Evolutionary conservation across 768 basidiomycete species (phyloP).

Genomic region (Agaricus blazei): DNA sequence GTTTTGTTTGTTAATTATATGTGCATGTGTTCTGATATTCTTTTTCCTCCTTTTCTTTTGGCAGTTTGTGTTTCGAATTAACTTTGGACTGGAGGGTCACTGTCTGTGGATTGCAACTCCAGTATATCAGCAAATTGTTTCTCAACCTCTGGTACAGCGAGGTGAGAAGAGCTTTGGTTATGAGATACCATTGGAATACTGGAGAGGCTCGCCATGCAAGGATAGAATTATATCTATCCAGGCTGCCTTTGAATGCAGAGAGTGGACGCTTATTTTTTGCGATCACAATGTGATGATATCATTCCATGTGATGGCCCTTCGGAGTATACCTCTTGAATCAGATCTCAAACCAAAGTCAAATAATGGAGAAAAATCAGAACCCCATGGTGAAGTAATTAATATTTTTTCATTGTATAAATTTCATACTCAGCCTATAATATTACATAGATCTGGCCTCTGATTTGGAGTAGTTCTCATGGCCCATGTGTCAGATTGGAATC

Average conservation of each 20-base stretch:
- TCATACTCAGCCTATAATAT: background rate
- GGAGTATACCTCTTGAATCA: background rate
- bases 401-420: background rate
- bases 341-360: too few relatives aligned
- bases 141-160: background rate
- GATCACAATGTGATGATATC: conserved; percentile 13
- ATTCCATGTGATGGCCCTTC: conserved; percentile 12
- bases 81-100: background rate
- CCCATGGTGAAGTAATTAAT: background rate
- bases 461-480: too few relatives aligned
- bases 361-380: too few relatives aligned
- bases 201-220: background rate
- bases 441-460: too few relatives aligned
- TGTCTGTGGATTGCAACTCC: background rate
- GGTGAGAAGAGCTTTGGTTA: background rate
- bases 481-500: background rate
- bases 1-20: too few relatives aligned
- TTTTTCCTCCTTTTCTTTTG: background rate
- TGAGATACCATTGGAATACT: background rate
- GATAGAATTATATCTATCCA: background rate
- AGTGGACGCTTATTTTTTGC: conserved; percentile 12
- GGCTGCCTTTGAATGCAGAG: background rate
- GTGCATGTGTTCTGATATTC: too few relatives aligned
- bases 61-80: background rate
- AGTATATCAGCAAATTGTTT: background rate